These are phyloP conservation scores for Aspergillus persii DNA, from an alignment of 2,329 filamentous ascomycete species.

Conservation along the genomic window DNA sequence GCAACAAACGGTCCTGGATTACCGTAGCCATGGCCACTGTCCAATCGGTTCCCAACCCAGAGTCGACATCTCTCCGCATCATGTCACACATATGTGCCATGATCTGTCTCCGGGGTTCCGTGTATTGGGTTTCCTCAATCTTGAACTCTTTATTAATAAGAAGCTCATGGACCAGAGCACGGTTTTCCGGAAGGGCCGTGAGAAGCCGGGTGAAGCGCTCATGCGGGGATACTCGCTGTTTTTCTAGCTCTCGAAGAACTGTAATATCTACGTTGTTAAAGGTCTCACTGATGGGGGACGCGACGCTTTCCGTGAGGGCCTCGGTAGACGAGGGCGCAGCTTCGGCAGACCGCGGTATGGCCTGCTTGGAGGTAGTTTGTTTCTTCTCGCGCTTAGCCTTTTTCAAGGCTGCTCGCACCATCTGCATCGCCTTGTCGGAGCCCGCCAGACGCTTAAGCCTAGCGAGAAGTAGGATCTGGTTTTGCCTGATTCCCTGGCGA, in stretches of 20 bases:
- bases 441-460: conserved; percentile 62
- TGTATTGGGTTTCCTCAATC: conserved; percentile 52
- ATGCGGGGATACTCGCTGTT: conserved; percentile 35
- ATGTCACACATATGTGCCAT: conserved; percentile 59
- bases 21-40: conserved; percentile 66
- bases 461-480: conserved; percentile 62
- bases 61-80: conserved; percentile 58
- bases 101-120: conserved; percentile 53
- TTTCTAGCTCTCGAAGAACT: conserved; percentile 35
- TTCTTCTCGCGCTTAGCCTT: conserved; percentile 56
- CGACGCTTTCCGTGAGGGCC: conserved; percentile 35
- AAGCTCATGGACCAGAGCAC: conserved; percentile 62
- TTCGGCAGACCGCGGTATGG: conserved; percentile 56
- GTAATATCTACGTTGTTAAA: conserved; percentile 37
- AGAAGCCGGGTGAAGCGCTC: conserved; percentile 53
- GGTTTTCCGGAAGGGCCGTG: conserved; percentile 60
- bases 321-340: conserved; percentile 33
- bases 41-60: conserved; percentile 57
- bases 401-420: conserved; percentile 60
- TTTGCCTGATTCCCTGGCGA: conserved; percentile 62
- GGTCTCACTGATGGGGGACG: conserved; percentile 41
- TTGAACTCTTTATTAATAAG: conserved; percentile 63
- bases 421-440: conserved; percentile 57
- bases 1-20: conserved; percentile 59
- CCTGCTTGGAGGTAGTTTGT: conserved; percentile 53